Evolutionary conservation across 2,329 filamentous ascomycete species (phyloP).

Genomic region (Huntiella omanensis): DNA sequence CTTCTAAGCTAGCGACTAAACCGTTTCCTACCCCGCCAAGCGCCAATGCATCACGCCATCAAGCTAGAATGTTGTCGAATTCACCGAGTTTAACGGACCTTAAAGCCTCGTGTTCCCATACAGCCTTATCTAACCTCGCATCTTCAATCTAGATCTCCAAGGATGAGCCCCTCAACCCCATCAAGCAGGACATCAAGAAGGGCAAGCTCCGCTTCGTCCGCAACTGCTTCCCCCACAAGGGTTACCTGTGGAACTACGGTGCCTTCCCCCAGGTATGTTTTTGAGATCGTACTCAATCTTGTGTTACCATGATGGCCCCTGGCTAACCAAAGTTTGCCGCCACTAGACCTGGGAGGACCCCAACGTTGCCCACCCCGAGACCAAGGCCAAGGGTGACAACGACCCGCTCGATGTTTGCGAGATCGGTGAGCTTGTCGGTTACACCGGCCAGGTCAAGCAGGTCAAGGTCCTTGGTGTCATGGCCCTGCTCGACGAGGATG

Average conservation of each 20-base stretch:
- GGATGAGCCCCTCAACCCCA: slow-evolving; percentile 93
- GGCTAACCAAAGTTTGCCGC: background rate
- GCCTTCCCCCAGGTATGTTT: slow-evolving; percentile 80
- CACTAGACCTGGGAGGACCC: slow-evolving; percentile 95
- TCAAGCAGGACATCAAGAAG: slow-evolving; percentile 99
- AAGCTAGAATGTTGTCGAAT: background rate
- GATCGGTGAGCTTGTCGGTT: slow-evolving; percentile 94
- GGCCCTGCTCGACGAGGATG: slow-evolving; percentile 96
- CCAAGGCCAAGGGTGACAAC: slow-evolving; percentile 98
- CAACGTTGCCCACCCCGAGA: slow-evolving; percentile 88
- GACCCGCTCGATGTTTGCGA: slow-evolving; percentile 98
- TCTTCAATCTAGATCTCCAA: slow-evolving; percentile 62
- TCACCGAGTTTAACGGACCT: too few relatives aligned
- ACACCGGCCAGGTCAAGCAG: slow-evolving; percentile 94
- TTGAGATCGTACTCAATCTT: background rate
- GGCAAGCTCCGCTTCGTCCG: slow-evolving; percentile 98
- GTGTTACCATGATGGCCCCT: background rate
- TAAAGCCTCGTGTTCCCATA: too few relatives aligned
- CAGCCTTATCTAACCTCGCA: too few relatives aligned
- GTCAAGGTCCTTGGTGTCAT: slow-evolving; percentile 99
- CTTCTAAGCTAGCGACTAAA: too few relatives aligned
- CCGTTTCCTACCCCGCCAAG: too few relatives aligned
- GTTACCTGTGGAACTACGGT: slow-evolving; percentile 99
- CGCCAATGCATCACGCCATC: slow-evolving; percentile 1
- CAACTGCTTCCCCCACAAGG: slow-evolving; percentile 99